A percentile compares a stretch with the other conserved stretches of the same genome.
These are phyloP conservation scores for Mortierella sp. DNA, from an alignment of 371 early-diverging fungal genomes.

Conservation along the genomic window DNA sequence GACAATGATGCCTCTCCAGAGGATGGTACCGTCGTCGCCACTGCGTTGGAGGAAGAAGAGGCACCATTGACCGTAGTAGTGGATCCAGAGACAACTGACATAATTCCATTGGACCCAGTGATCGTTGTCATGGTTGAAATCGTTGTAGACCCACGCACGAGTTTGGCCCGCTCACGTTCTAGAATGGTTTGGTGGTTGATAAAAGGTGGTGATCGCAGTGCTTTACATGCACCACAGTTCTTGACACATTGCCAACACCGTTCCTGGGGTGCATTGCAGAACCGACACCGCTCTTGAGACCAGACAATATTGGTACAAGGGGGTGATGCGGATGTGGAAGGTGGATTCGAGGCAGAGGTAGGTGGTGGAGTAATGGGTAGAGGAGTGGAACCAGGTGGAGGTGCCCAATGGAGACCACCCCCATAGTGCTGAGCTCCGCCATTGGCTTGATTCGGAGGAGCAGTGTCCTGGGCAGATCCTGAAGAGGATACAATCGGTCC, in stretches of 20 bases:
- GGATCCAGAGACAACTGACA: too few relatives aligned
- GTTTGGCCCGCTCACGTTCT: conserved; percentile 20
- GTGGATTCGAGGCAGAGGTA: not conserved
- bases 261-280: conserved; percentile 34
- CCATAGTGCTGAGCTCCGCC: not conserved
- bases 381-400: not conserved
- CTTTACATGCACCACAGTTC: conserved; percentile 15
- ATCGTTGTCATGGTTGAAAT: too few relatives aligned
- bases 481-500: not conserved
- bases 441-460: too few relatives aligned
- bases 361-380: not conserved
- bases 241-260: conserved; percentile 28
- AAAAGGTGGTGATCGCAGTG: conserved; percentile 25
- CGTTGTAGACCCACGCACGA: too few relatives aligned
- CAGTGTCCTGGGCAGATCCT: too few relatives aligned
- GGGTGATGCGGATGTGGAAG: conserved; percentile 1
- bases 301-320: conserved; percentile 39
- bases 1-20: too few relatives aligned
- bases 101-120: too few relatives aligned
- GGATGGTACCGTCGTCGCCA: too few relatives aligned
- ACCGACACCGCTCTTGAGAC: conserved; percentile 34
- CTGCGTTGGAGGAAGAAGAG: too few relatives aligned
- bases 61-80: too few relatives aligned
- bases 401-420: conserved; percentile 39
- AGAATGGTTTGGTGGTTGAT: conserved; percentile 38